A percentile compares a stretch with the other conserved stretches of the same genome.
These are phyloP conservation scores for Russula emetica DNA, from an alignment of 768 basidiomycete genomes.

Conservation along the genomic window DNA sequence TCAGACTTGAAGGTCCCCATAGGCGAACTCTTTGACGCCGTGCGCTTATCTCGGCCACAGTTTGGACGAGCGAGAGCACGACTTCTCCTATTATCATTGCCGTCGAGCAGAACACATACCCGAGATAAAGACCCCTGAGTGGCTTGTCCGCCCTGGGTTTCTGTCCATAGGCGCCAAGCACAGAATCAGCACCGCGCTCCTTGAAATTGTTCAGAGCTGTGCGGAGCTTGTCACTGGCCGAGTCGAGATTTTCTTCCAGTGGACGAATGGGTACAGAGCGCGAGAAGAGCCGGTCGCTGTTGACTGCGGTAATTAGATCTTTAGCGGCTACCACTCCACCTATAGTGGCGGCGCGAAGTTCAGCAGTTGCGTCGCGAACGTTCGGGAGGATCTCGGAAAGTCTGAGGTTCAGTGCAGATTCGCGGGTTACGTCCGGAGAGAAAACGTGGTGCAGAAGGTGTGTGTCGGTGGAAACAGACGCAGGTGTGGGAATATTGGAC, in stretches of 20 bases:
- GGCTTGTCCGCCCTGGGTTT: constrained; percentile 28
- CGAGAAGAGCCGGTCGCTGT: constrained; percentile 35
- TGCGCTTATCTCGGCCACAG: constrained; percentile 37
- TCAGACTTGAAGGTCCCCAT: constrained; percentile 49
- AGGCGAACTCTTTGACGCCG: constrained; percentile 40
- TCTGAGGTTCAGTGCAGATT: constrained; percentile 34
- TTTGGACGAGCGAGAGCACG: constrained; percentile 38
- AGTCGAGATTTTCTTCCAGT: constrained; percentile 31
- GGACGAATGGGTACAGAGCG: constrained; percentile 23
- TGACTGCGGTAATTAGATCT: constrained; percentile 34
- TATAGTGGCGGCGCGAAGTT: constrained; percentile 36
- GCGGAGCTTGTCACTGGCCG: constrained; percentile 30
- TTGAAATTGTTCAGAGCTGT: constrained; percentile 36
- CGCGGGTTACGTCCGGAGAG: constrained; percentile 31
- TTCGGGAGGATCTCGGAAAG: constrained; percentile 37
- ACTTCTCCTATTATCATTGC: constrained; percentile 40
- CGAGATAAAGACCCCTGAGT: constrained; percentile 44
- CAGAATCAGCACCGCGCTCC: constrained; percentile 32
- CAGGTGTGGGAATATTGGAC: constrained; percentile 10
- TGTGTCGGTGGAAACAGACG: constrained; percentile 35
- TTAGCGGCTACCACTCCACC: constrained; percentile 32
- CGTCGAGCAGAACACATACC: constrained; percentile 48
- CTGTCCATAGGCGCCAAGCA: constrained; percentile 32
- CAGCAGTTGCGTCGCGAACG: constrained; percentile 36
- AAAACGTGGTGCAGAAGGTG: constrained; percentile 37